Conservation (phyloP, 257 asterid species). For the Solanum pinnatisectum region DNA sequence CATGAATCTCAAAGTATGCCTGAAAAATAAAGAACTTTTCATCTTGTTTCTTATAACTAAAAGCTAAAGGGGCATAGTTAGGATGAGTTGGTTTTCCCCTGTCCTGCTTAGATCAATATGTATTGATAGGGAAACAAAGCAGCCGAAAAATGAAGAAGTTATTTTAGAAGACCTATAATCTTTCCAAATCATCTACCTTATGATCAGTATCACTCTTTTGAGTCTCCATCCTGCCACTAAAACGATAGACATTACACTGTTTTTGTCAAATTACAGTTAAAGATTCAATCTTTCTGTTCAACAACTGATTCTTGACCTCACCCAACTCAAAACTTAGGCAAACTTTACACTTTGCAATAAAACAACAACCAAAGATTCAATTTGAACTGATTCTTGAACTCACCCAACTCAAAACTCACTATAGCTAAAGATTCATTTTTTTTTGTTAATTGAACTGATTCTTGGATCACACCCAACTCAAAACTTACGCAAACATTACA, state of each 20-base stretch:
- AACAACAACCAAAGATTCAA: neutral
- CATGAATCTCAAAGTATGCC: neutral
- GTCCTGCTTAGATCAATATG: neutral
- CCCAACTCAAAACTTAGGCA: too few relatives aligned
- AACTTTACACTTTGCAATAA: too few relatives aligned
- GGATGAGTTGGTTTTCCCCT: neutral
- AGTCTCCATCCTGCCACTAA: constrained; percentile 44
- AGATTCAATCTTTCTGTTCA: too few relatives aligned
- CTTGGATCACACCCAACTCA: neutral
- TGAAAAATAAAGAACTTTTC: neutral
- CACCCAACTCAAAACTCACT: neutral
- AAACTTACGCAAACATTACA: neutral
- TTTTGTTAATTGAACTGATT: neutral
- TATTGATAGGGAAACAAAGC: neutral
- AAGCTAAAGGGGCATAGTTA: neutral
- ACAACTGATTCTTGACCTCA: too few relatives aligned
- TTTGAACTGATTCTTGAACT: neutral
- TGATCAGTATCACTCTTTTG: constrained; percentile 12
- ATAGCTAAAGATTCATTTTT: too few relatives aligned
- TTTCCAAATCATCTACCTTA: constrained; percentile 47
- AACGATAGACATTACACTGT: neutral
- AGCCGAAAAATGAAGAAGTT: neutral
- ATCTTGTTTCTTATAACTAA: neutral
- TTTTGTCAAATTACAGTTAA: neutral
- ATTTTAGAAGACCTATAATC: neutral